Percentiles rank a stretch among this genome's conserved stretches.
Conservation (phyloP, 306 rosid species). For the Vigna mungo region DNA sequence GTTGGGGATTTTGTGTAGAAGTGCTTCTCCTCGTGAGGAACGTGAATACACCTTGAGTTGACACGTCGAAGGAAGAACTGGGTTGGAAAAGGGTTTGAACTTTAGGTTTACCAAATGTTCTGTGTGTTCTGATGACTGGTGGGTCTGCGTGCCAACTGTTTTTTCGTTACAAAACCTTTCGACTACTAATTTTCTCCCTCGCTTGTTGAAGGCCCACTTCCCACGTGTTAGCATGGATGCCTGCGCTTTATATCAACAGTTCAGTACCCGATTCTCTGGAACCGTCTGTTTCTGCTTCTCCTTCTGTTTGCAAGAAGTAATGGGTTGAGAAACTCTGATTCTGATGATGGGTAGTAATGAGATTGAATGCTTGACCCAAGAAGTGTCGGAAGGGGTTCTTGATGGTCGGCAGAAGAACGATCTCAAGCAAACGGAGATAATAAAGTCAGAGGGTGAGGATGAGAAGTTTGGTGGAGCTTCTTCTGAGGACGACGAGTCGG, state of each 20-base stretch:
- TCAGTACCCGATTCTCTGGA: constrained; percentile 34
- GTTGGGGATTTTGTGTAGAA: background rate
- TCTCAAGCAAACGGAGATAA: constrained; percentile 39
- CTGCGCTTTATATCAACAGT: constrained; percentile 1
- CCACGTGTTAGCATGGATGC: constrained; percentile 11
- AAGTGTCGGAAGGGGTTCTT: constrained; percentile 43
- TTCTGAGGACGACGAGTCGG: constrained; percentile 35
- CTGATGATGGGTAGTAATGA: constrained; percentile 57
- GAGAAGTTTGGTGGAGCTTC: constrained; percentile 43
- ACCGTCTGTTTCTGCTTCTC: constrained; percentile 1
- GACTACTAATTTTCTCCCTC: background rate
- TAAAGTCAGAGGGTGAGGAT: constrained; percentile 31
- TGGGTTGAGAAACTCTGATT: constrained; percentile 31
- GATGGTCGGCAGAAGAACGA: constrained; percentile 41
- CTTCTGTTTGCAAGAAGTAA: constrained; percentile 27
- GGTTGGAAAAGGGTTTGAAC: constrained; percentile 37
- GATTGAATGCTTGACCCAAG: constrained; percentile 40
- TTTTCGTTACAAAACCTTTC: constrained; percentile 6
- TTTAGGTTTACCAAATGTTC: constrained; percentile 58
- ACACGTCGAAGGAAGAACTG: constrained; percentile 16
- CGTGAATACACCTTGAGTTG: background rate
- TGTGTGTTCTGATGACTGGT: constrained; percentile 45
- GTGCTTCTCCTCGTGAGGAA: background rate
- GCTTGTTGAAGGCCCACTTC: constrained; percentile 29
- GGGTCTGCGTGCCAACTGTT: constrained; percentile 26